Conservation (phyloP, 2,329 filamentous ascomycete genomes). For the Penicillium frequentans region DNA sequence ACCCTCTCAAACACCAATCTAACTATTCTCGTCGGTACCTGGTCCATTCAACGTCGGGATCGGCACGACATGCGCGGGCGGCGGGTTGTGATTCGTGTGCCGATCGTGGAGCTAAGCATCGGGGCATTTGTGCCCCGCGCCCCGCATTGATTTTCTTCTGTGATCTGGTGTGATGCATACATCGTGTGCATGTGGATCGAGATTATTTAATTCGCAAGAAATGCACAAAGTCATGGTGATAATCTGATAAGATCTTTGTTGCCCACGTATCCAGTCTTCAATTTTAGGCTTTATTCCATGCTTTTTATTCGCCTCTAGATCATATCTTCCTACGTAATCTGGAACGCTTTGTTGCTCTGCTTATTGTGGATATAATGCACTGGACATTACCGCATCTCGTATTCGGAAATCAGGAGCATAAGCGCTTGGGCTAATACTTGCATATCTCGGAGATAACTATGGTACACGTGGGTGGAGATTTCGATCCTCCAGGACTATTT, state of each 20-base stretch:
- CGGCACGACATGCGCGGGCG: constrained; percentile 7
- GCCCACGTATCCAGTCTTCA: no score
- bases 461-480: neutral
- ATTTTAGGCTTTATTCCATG: no score
- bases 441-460: neutral
- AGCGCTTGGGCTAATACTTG: neutral
- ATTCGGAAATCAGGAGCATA: neutral
- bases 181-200: neutral
- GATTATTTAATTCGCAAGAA: neutral
- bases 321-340: neutral
- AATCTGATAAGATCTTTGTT: no score
- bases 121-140: constrained; percentile 2
- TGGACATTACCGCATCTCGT: neutral
- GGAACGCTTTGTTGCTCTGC: neutral
- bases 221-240: no score
- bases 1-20: neutral
- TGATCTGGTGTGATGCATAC: neutral
- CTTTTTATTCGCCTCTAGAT: neutral
- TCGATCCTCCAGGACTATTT: neutral
- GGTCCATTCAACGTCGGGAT: neutral
- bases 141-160: constrained; percentile 1
- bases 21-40: neutral
- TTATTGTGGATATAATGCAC: neutral
- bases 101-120: constrained; percentile 9
- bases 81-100: constrained; percentile 10